Percentiles rank a stretch among this genome's conserved stretches.
These are phyloP conservation scores for Diplodia mutila DNA, from an alignment of 2,329 filamentous ascomycete genomes.

Conservation along the genomic window DNA sequence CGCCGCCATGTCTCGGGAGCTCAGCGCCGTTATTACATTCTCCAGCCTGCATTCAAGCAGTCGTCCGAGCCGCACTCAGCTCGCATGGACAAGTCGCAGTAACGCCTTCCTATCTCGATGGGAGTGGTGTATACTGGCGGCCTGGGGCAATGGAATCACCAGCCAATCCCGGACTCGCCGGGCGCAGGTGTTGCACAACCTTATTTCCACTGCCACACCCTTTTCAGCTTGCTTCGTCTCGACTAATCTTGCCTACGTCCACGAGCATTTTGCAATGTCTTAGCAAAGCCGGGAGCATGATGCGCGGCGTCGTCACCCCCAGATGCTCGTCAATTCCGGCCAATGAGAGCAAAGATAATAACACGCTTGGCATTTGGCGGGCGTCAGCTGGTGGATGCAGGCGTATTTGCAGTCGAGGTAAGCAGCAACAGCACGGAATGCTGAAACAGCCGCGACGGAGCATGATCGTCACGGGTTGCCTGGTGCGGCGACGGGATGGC, in stretches of 20 bases:
- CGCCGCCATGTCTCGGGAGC: not conserved
- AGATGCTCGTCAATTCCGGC: not conserved
- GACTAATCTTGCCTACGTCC: not conserved
- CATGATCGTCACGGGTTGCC: not conserved
- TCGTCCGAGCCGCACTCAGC: not conserved
- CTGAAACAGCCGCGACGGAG: slow-evolving; percentile 11
- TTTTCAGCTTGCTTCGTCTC: not conserved
- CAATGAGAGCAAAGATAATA: not conserved
- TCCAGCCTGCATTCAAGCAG: not conserved
- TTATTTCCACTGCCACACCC: not conserved
- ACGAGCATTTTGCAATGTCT: not conserved
- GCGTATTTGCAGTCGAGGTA: not conserved
- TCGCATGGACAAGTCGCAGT: not conserved
- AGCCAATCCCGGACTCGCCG: slow-evolving; percentile 17
- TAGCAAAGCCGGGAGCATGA: not conserved
- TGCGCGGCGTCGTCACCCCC: not conserved
- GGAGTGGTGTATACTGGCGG: not conserved
- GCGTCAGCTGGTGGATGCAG: not conserved
- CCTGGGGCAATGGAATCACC: not conserved
- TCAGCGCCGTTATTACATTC: not conserved
- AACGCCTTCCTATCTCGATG: not conserved
- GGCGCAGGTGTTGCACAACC: slow-evolving; percentile 2
- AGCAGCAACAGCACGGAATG: not conserved
- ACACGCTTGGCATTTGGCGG: not conserved
- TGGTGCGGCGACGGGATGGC: slow-evolving; percentile 6